Base-by-base conservation (phyloP, 1,284 basidiomycete species). In the Ustilago curta region DNA sequence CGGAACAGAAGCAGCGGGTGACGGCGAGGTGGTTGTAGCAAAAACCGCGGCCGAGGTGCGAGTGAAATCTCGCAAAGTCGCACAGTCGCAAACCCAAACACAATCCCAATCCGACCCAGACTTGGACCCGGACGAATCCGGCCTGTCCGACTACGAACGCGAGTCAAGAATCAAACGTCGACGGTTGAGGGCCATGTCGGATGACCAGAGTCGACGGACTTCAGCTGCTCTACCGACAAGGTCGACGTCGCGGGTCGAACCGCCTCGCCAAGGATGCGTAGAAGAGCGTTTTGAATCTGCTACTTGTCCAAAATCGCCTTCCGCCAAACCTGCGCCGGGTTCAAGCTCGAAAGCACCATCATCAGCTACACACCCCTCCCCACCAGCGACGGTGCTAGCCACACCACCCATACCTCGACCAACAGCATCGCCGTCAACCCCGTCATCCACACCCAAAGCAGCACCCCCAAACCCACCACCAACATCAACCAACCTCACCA, bases 141-240 rank as follows among this genome's bases (percentile, higher is more conserved):
- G 60, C 1, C 43, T 70, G n/a, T 70, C 67, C 0, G 67, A 70
- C 57, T 70, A 70, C 67, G 67, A 70, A 18, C 60, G 61, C 1
- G n/a, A 56, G 2, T 23, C 52, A 1, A 48, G 60, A 8, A 31
- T 45, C 3, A 37, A 29, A 29, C 47, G 57, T 8, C 23, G 29
- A 19, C 63, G 45, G 21, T 7, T 9, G 37, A 19, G 16, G 35
- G 35, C 27, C 4, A 16, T 14, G 35, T 16, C 7, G 14, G 35
- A 37, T 9, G 14, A 37, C 11, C 9, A 37, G 14, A 4, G 4
- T 3, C 2, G 11, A 16, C 9, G 14, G 12, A 4, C 35, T 5
- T 12, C 35, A 14, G 11, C 14, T 12, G 9, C 14, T 16, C 14
- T 14, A 14, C 35, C 35, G 35, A 9, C 35, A 14, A 12, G 14